phyloP scores from a whole-genome alignment of 345 rosid species.

The Sisymbrium irio region DNA sequence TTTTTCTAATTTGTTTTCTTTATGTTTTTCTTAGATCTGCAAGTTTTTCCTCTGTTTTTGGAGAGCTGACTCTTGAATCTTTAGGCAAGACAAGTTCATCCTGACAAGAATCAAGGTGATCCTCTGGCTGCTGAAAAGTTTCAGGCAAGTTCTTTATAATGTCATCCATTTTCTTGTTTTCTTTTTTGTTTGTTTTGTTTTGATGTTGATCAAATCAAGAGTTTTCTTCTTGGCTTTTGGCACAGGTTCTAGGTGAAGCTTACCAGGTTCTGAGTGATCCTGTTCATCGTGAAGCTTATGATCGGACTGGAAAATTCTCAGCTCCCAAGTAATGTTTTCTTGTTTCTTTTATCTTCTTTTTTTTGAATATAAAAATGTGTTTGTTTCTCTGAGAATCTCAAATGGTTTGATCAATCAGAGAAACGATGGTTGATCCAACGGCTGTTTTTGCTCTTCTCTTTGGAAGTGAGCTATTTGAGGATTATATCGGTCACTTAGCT shows the following conservation, averaged over 20 bases:
- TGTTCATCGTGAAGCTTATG: conserved; percentile 85
- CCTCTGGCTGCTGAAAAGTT: conserved; percentile 91
- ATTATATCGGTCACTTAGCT: conserved; percentile 87
- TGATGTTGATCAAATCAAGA: not conserved
- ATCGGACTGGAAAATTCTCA: conserved; percentile 61
- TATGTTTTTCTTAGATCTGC: not conserved
- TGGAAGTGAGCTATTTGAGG: conserved; percentile 90
- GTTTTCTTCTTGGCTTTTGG: not conserved
- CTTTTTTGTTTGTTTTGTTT: not conserved
- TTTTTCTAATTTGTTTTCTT: not conserved
- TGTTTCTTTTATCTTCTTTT: not conserved
- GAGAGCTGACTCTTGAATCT: not conserved
- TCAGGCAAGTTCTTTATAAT: conserved; percentile 48
- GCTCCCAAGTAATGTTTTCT: conserved; percentile 28
- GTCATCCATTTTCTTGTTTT: not conserved
- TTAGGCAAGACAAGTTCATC: conserved; percentile 98
- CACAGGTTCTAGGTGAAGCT: conserved; percentile 89
- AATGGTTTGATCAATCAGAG: conserved; percentile 41
- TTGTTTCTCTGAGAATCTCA: not conserved
- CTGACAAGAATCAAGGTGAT: conserved; percentile 92
- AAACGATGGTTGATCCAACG: conserved; percentile 79
- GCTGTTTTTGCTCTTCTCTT: conserved; percentile 91
- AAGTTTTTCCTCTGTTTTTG: conserved; percentile 12
- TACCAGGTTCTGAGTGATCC: conserved; percentile 96
- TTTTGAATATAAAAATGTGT: not conserved